These are phyloP conservation scores for Flaveria bidentis DNA, from an alignment of 129 eudicot genomes.

Conservation along the genomic window DNA sequence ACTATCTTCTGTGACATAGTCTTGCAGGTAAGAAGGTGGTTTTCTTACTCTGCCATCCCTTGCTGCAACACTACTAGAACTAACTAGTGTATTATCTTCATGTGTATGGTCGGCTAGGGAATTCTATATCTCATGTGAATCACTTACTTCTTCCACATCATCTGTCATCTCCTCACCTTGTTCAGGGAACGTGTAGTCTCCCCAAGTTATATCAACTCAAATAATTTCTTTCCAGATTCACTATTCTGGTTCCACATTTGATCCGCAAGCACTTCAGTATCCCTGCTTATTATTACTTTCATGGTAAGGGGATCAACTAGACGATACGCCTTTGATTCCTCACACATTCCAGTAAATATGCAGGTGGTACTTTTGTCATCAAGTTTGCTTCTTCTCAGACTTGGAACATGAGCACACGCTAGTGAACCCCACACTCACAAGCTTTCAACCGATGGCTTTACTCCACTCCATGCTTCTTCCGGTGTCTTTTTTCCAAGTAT, in stretches of 20 bases:
- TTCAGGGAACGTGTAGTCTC: too few relatives aligned
- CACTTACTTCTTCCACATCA: too few relatives aligned
- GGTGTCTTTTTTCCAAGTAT: not conserved
- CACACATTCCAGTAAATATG: not conserved
- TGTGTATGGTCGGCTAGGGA: too few relatives aligned
- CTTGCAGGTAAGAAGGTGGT: too few relatives aligned
- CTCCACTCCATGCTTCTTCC: not conserved
- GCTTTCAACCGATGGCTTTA: not conserved
- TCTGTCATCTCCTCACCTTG: too few relatives aligned
- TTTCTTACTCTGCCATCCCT: too few relatives aligned
- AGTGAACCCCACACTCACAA: not conserved
- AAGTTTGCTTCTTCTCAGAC: not conserved
- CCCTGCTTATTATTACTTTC: not conserved
- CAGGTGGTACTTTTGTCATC: not conserved
- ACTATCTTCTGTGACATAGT: not conserved
- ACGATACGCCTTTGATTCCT: not conserved
- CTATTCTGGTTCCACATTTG: fast-evolving
- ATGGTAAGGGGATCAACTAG: not conserved
- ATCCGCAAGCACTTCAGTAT: not conserved
- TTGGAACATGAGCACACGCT: not conserved
- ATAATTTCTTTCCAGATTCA: fast-evolving
- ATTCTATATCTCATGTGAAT: too few relatives aligned
- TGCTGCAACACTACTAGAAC: fast-evolving
- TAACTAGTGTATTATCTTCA: too few relatives aligned
- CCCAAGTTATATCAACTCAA: not conserved